Base-by-base conservation (phyloP, 371 early-diverging fungal genomes). In the Syncephalastrum monosporum region DNA sequence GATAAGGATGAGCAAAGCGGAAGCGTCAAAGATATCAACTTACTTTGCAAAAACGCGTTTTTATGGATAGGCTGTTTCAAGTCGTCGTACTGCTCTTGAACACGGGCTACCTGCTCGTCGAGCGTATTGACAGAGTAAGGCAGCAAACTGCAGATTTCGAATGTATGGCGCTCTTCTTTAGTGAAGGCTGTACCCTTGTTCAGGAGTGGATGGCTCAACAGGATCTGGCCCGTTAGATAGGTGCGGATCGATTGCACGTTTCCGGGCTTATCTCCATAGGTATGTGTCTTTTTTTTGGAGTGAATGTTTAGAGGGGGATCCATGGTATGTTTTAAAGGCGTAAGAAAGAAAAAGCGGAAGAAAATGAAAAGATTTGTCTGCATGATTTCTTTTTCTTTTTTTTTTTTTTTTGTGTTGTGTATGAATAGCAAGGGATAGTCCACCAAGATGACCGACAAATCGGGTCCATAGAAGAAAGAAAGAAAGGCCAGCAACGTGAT, bases 181-280 rank as follows among this genome's bases (percentile, higher is more conserved):
- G 69, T 57, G 45, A 69, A 69, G 17, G 63, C 68, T 5, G 70
- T 51, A 17, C 70, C 70, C 33, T 62, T 62, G 47, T 62, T 62
- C 12, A 62, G 29, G 12, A 57, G 41, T 15, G 63, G 63, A 16
- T 53, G 42, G 19, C 47, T 45, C 8, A 62, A 19, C n/a, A 62
- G 21, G 16, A 15, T 27, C 29, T 57, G 53, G 8, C 63, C 63
- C 7, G 42, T 33, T 24, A 62, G 33, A 4, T 15, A 41, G 5
- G 55, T 56, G 21, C 42, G 17, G 2, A 61, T 50, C 1, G 19
- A 43, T 3, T n/a, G 16, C 4, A 43, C 46, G n/a, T 33, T 56
- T 7, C 61, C 61, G 3, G 55, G 56, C 25, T 57, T 48, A 17
- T 62, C 57, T 23, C 63, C 57, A 38, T 62, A 62, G 7, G 57